phyloP scores from a whole-genome alignment of 2,329 filamentous ascomycete genomes.

The Bimuria novae-zelandiae region DNA sequence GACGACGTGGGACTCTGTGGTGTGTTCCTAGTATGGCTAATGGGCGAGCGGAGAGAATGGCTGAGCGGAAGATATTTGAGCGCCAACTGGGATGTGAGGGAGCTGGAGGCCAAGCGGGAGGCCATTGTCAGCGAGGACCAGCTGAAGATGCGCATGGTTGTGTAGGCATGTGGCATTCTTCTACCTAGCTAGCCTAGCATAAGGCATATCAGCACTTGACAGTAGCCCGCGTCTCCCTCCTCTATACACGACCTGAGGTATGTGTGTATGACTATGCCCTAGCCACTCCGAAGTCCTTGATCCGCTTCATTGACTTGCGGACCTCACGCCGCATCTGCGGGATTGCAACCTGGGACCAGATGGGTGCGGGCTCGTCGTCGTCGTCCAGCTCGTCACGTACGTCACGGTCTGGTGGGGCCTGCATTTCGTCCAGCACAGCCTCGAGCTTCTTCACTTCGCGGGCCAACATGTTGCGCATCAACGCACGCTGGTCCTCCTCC shows the following conservation, averaged over 20 bases:
- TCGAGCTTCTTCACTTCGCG: background rate
- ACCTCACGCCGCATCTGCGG: background rate
- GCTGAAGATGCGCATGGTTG: background rate
- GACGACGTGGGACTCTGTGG: slow-evolving; percentile 12
- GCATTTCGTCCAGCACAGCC: no score
- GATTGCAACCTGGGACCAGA: background rate
- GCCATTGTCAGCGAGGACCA: background rate
- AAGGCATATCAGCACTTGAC: no score
- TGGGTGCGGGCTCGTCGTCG: no score
- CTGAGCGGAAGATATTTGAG: slow-evolving; percentile 7
- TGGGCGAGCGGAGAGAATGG: slow-evolving; percentile 2
- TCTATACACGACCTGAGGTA: no score
- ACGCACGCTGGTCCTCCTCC: slow-evolving; percentile 1
- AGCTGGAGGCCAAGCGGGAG: background rate
- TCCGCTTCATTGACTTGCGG: background rate
- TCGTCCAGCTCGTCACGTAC: no score
- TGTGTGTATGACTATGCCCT: no score
- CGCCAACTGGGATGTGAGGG: background rate
- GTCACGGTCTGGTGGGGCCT: no score
- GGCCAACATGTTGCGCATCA: background rate
- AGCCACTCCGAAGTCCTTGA: no score
- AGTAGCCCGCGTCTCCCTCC: no score
- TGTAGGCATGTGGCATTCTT: no score
- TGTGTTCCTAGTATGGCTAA: slow-evolving; percentile 9
- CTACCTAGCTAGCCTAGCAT: no score